Evolutionary conservation across 2,329 filamentous ascomycete species (phyloP), one percentile per base, ranked within the genome.

Genomic region (Trichoderma sp.): DNA sequence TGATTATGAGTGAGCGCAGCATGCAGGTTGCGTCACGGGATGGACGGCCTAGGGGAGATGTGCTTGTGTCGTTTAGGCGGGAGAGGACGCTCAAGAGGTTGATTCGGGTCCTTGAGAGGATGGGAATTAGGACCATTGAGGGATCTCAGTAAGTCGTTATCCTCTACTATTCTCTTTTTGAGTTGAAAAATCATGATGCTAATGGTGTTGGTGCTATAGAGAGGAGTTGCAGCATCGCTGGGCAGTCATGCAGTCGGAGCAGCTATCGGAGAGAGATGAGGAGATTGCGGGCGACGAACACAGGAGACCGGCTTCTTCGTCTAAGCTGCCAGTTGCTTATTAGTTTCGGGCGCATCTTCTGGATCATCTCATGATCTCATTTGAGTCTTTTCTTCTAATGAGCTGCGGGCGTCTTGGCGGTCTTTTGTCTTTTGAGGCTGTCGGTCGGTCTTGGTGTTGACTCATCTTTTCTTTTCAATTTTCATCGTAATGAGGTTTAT

Each of bases 11-110:
- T 21, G 77, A 79, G 4, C 74, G 77, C 5, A 78, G 77, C 12
- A 75, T 63, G 14, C 74, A 70, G 4, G 74, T 79, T 18, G 73
- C 76, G 47, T 74, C 75, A 15, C 73, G 75, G 24, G 79, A 82
- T 61, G 80, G 80, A 12, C 76, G 80, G 57, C 78, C 79, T 11
- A 79, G 84, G 6, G 85, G 86, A 3, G 81, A 86, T 57, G 76
- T 89, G 3, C 80, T 89, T 74, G 85, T 84, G 7, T 78, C 82
- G 70, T 89, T 89, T 74, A 86, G 87, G 77, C 78, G 87, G 6
- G 82, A 84, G 74, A 81, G 85, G 24, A 88, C 87, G 6, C 86
- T 88, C 80, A 80, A 82, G 71, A 81, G 87, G 3, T 87, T 89
- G 73, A 76, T 89, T 61, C 75, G 77, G 24, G 87, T 88, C 71